Base-by-base conservation (phyloP, 2,329 filamentous ascomycete species). In the Monosporascus cannonballus region DNA sequence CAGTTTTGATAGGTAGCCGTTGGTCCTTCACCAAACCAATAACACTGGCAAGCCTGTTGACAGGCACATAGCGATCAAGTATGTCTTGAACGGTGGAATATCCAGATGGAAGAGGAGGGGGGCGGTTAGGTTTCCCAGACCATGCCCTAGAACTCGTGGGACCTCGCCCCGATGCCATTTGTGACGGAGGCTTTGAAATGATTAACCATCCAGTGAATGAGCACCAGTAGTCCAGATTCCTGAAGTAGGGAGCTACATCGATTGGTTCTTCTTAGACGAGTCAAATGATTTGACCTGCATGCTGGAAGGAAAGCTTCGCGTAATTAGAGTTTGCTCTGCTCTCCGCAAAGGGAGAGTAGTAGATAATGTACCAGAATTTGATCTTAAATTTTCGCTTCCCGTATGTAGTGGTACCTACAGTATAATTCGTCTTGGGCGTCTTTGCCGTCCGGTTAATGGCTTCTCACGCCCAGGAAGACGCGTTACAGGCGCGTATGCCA, bases 1-100 rank as follows among this genome's bases (percentile, higher is more conserved):
- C 71, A 1, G 83, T 83, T 11, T 65, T 52, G 0, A 73, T 74
- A 1, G 83, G 79, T 1, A 75, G 68, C 52, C 81, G 76, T 48
- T 76, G 77, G 60, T 93, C 88, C 49, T 82, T 80, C 3, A 93
- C 80, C 4, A 93, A 69, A 1, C 90, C 91, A 49, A 90, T 78
- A 41, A 94, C 71, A 68, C 75, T 86, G 57, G 85, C 73, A 6
- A 72, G 53, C 2, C 42, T 59, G 27, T 64, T 57, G 25, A 59
- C 17, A 8, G 58, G 47, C 46, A 68, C 51, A 24, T 67, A 64
- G 20, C 67, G 68, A 49, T 77, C 68, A 55, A 83, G 61, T 20
- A 83, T 64, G 30, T 75, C 65, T 56, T 70, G 63, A 59, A 77
- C 67, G 14, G 64, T 50, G 7, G 53, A 61, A 59, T 81, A 81